A percentile compares a stretch with the other conserved stretches of the same genome.
Evolutionary conservation across 495 filamentous ascomycete species (phyloP).

Genomic region (Aspergillus baeticus): DNA sequence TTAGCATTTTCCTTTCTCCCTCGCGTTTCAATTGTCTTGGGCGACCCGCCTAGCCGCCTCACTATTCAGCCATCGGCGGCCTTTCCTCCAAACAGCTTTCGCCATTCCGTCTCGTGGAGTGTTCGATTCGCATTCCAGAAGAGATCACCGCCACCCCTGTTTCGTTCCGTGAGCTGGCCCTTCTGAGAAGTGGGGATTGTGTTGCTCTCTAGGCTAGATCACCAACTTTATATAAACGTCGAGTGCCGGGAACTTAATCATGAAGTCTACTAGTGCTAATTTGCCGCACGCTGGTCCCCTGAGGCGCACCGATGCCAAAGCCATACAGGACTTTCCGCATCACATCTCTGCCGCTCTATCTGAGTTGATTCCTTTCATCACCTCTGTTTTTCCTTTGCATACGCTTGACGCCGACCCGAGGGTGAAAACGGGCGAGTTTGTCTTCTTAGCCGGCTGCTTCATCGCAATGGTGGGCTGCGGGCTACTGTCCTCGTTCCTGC

Average conservation of each 20-base stretch:
- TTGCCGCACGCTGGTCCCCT: constrained; percentile 5
- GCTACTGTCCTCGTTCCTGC: constrained; percentile 33
- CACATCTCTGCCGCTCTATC: constrained; percentile 12
- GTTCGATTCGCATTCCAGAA: constrained; percentile 27
- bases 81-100: constrained; percentile 23
- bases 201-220: constrained; percentile 9
- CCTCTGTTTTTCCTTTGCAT: constrained; percentile 22
- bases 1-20: constrained; percentile 5
- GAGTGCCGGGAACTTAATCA: constrained; percentile 7
- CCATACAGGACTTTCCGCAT: constrained; percentile 12
- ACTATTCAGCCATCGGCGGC: constrained; percentile 16
- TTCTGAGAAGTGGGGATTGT: constrained; percentile 11
- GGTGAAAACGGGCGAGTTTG: constrained; percentile 32
- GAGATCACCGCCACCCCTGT: constrained; percentile 14
- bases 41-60: constrained; percentile 25
- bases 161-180: constrained; percentile 9
- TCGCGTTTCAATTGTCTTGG: constrained; percentile 7
- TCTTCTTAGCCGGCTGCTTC: constrained; percentile 37
- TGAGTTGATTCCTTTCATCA: constrained; percentile 14
- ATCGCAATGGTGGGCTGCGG: constrained; percentile 45
- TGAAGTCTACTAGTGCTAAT: constrained; percentile 15
- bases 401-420: constrained; percentile 27
- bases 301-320: neutral
- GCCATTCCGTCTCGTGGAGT: constrained; percentile 22
- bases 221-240: constrained; percentile 19